Evolutionary conservation across 768 basidiomycete species (phyloP).

Genomic region (Nevesoporus exiguus): DNA sequence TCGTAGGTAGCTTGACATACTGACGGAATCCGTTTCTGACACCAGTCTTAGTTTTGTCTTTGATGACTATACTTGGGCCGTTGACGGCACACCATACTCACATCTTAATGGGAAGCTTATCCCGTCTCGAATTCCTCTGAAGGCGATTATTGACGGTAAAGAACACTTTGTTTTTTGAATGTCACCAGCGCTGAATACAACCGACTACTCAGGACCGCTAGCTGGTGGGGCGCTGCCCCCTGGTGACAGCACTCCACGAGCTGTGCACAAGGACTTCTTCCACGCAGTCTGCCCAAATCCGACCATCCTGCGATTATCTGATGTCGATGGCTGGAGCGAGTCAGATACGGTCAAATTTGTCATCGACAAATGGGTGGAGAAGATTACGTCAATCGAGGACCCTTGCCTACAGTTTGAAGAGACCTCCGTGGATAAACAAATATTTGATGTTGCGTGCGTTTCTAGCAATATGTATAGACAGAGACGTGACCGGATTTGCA

Average conservation of each 20-base stretch:
- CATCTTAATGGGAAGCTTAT: constrained; percentile 33
- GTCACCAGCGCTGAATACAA: background rate
- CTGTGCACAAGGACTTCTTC: constrained; percentile 37
- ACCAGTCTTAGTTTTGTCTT: constrained; percentile 34
- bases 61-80: constrained; percentile 40
- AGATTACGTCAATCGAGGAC: constrained; percentile 33
- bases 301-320: constrained; percentile 29
- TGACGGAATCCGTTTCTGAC: background rate
- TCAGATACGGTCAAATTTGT: constrained; percentile 28
- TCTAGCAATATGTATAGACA: background rate
- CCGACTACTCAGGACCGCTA: constrained; percentile 29
- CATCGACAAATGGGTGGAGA: constrained; percentile 35
- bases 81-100: constrained; percentile 33
- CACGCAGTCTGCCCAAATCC: constrained; percentile 36
- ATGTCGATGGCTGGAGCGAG: constrained; percentile 20
- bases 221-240: constrained; percentile 36
- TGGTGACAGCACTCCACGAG: constrained; percentile 27
- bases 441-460: constrained; percentile 18
- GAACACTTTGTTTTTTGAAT: background rate
- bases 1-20: constrained; percentile 24
- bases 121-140: constrained; percentile 38
- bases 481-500: constrained; percentile 8
- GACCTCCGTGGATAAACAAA: constrained; percentile 13
- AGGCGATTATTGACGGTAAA: constrained; percentile 35
- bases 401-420: constrained; percentile 37